Evolutionary conservation across 805 yeast genomes (phyloP), one percentile per base, ranked within the genome.

Genomic region (Henningerozyma blattae): DNA sequence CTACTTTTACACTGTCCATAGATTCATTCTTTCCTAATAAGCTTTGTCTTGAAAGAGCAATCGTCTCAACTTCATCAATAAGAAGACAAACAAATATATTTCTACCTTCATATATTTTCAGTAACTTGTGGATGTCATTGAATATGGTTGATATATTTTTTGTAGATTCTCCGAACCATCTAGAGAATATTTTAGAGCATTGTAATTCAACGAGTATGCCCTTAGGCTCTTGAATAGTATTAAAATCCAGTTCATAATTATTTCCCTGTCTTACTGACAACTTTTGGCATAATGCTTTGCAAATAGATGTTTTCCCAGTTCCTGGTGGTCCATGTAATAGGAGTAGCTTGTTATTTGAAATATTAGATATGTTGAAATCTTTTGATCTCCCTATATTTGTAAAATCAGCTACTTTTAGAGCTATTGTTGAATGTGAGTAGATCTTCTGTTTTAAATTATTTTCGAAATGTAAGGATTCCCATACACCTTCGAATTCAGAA

Each of bases 51-150:
- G 68, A 61, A 25, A 59, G 50, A 1, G 68, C 68, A 22, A 67
- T 48, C 0, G 70, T 59, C 42, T 67, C 72, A 10, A 66, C 58
- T 37, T 67, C 72, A 42, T 67, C 71, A 31, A 67, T 60, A n/a
- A 65, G 38, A 13, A 66, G 38, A 30, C 63, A 53, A 3, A 64
- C 46, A 36, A 56, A 48, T 12, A 42, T 34, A 4, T 38, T 38
- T 14, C 41, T 31, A 9, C 46, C 32, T 15, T 37, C 30, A 12
- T 37, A 38, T 4, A 33, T 33, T 29, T 38, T 35, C 15, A 58
- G 34, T 17, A 62, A 20, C 1, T 34, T 34, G 34, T 51, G 56
- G 4, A 65, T 40, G 20, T 58, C 59, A 13, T 48, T 45, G 34
- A 67, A 65, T 15, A 67, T 40, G 10, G 38, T 35, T 16, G 55